These are phyloP conservation scores for Pachysandra terminalis DNA, from an alignment of 164 flowering plant species.

Conservation along the genomic window DNA sequence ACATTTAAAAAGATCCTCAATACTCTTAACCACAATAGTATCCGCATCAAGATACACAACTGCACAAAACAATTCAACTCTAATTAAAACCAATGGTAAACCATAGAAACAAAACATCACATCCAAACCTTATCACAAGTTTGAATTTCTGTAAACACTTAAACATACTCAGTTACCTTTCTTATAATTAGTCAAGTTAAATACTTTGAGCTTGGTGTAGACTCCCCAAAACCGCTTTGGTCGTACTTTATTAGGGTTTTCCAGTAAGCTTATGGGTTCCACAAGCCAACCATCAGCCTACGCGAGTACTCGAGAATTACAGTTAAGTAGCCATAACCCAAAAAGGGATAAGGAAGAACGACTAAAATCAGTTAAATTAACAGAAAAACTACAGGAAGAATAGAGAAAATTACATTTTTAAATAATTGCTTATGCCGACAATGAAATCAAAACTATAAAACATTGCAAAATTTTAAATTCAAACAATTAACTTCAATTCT, in stretches of 20 bases:
- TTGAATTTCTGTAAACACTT: neutral
- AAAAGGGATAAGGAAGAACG: too few relatives aligned
- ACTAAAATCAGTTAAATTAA: too few relatives aligned
- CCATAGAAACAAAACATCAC: too few relatives aligned
- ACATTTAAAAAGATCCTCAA: constrained; percentile 93
- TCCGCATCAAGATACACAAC: constrained; percentile 99
- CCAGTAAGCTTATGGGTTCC: constrained; percentile 73
- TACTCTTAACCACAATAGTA: constrained; percentile 86
- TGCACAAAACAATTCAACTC: constrained; percentile 30
- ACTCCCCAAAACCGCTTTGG: constrained; percentile 99
- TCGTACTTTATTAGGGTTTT: constrained; percentile 87
- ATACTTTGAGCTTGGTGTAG: constrained; percentile 90
- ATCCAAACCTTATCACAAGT: too few relatives aligned
- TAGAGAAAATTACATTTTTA: too few relatives aligned
- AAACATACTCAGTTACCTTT: constrained; percentile 51
- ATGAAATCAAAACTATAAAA: too few relatives aligned
- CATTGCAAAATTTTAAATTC: too few relatives aligned
- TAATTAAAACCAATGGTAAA: neutral
- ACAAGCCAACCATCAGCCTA: constrained; percentile 99
- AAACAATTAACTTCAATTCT: too few relatives aligned
- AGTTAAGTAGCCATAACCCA: neutral
- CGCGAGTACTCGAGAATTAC: constrained; percentile 6
- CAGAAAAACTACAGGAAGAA: too few relatives aligned
- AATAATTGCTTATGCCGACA: too few relatives aligned
- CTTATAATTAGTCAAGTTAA: constrained; percentile 82